Evolutionary conservation across 441 rosid species (phyloP), one percentile per base, ranked within the genome.

Genomic region (Lepidium campestre): DNA sequence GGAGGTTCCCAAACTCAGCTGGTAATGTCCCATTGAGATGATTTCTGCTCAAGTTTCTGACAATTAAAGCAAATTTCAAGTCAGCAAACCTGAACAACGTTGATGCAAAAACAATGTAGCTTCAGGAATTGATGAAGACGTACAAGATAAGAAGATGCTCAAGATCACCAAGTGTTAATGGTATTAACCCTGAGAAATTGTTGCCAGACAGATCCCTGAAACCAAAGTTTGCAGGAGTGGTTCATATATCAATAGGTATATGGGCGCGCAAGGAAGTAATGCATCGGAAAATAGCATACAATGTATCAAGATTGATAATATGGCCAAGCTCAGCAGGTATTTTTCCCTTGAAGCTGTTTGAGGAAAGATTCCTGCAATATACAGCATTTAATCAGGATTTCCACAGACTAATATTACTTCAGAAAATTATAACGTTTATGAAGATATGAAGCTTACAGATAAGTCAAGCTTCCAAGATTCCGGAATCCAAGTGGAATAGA

Each of bases 91-190:
- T 19, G 40, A 2, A 20, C 3, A n/a, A 32, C 7, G 3, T n/a
- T 22, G 12, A 20, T n/a, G 49, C 10, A 15, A 14, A 7, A n/a
- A 32, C 32, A 72, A 17, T 17, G 29, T 14, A 32, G 13, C 10
- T 29, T 32, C 36, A 65, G 29, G 25, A 34, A n/a, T 35, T 7
- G 48, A 47, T 31, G 35, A 1, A 37, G 35, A 62, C 87, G 64
- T 82, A 93, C 98, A 93, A 72, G 6, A 78, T 83, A 39, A 93
- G 92, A 56, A 93, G 96, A 75, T 85, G 99, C 78, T 94, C 99
- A n/a, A 94, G 83, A 74, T 74, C 88, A 69, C 97, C 98, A 65
- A 93, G 32, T 42, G 93, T 83, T 67, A 85, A 82, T 18, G 96
- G 98, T 61, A 88, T 55, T 12, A 78, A 61, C 20, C 99, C 98